These are phyloP conservation scores for Neurospora sp. DNA, from an alignment of 495 filamentous ascomycete genomes.

Conservation along the genomic window DNA sequence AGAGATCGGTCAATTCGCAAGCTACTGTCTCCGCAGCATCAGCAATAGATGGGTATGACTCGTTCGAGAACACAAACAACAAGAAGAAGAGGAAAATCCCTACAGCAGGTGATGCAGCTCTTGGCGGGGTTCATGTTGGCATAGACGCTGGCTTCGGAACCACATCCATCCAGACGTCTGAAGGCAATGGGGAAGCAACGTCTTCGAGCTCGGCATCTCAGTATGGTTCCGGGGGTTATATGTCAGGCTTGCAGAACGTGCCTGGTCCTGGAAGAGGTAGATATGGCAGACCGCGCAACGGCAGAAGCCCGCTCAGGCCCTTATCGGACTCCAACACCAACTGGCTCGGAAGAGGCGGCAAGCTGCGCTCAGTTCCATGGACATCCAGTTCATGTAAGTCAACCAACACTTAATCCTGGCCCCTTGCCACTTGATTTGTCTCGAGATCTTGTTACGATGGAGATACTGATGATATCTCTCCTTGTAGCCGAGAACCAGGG, in stretches of 20 bases:
- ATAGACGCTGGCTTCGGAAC: slow-evolving; percentile 30
- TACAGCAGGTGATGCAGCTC: slow-evolving; percentile 54
- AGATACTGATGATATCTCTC: background rate
- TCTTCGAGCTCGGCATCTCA: slow-evolving; percentile 18
- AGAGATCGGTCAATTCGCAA: slow-evolving; percentile 33
- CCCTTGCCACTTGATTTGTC: background rate
- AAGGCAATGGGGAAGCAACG: slow-evolving; percentile 29
- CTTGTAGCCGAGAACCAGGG: slow-evolving; percentile 46
- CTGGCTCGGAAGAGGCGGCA: slow-evolving; percentile 37
- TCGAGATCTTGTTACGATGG: background rate
- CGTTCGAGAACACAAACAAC: slow-evolving; percentile 97
- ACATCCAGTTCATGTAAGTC: slow-evolving; percentile 32
- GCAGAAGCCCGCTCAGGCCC: slow-evolving; percentile 55
- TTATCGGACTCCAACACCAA: slow-evolving; percentile 42
- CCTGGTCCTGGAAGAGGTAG: slow-evolving; percentile 73
- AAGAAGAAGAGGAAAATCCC: slow-evolving; percentile 99
- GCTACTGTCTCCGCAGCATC: slow-evolving; percentile 40
- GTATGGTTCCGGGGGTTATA: slow-evolving; percentile 24
- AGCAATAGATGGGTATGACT: slow-evolving; percentile 82
- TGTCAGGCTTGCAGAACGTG: slow-evolving; percentile 50
- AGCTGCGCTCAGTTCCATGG: slow-evolving; percentile 34
- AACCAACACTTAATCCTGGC: background rate
- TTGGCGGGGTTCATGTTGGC: slow-evolving; percentile 43
- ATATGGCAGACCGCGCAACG: slow-evolving; percentile 53
- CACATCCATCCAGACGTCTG: slow-evolving; percentile 14